Evolutionary conservation across 305 asterid genomes (phyloP).

Genomic region (Rubia peregrina): DNA sequence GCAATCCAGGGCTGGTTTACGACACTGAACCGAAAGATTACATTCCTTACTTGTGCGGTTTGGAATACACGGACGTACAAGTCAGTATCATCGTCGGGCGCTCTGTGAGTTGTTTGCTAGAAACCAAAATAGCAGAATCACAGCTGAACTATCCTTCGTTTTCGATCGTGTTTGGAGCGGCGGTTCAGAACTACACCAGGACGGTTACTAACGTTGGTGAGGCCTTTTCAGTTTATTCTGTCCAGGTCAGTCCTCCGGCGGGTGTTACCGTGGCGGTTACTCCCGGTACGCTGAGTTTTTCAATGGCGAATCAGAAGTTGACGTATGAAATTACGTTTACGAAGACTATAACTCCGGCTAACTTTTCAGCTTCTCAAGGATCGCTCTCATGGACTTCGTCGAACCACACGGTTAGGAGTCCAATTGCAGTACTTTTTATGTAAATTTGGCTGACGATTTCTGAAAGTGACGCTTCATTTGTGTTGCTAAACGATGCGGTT

Average conservation of each 20-base stretch:
- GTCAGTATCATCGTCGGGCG: slow-evolving; percentile 20
- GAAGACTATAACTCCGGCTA: neutral
- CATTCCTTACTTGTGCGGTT: slow-evolving; percentile 40
- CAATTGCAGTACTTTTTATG: slow-evolving; percentile 21
- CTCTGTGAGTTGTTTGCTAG: slow-evolving; percentile 23
- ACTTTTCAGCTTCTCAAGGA: slow-evolving; percentile 18
- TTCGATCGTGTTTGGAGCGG: slow-evolving; percentile 16
- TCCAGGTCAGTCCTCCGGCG: slow-evolving; percentile 20
- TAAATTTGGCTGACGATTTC: neutral
- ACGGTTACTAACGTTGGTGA: slow-evolving; percentile 43
- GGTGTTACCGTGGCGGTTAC: slow-evolving; percentile 27
- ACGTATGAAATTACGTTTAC: slow-evolving; percentile 33
- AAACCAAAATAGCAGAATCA: slow-evolving; percentile 25
- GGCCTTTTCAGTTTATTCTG: slow-evolving; percentile 24
- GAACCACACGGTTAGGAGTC: slow-evolving; percentile 32
- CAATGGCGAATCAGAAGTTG: slow-evolving; percentile 20
- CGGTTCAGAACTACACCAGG: slow-evolving; percentile 29
- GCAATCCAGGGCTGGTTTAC: slow-evolving; percentile 47
- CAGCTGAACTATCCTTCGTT: slow-evolving; percentile 50
- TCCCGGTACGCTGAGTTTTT: slow-evolving; percentile 24
- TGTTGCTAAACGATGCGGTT: neutral
- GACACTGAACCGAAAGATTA: slow-evolving; percentile 31
- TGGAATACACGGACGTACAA: slow-evolving; percentile 29
- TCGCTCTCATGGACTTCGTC: slow-evolving; percentile 31
- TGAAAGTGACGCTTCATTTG: neutral